These are phyloP conservation scores for Westerdykella ornata DNA, from an alignment of 2,329 filamentous ascomycete genomes.

Conservation along the genomic window DNA sequence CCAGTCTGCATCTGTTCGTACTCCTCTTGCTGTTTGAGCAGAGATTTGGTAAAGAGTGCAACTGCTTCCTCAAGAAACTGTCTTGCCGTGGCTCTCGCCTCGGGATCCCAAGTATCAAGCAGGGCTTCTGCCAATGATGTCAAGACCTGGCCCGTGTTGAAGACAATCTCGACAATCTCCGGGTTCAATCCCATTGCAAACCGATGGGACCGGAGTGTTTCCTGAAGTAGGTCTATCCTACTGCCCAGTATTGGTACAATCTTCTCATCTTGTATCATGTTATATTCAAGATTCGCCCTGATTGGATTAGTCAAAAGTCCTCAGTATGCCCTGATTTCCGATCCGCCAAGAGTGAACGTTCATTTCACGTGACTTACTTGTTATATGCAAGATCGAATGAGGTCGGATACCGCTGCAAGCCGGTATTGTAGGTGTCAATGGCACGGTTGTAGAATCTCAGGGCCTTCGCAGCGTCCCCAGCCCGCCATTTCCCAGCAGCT, in stretches of 20 bases:
- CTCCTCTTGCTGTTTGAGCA: constrained; percentile 42
- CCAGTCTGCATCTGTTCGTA: constrained; percentile 37
- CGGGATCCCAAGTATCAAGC: constrained; percentile 46
- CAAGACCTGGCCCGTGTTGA: constrained; percentile 65
- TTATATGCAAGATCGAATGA: constrained; percentile 70
- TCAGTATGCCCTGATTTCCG: not conserved
- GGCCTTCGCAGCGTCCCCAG: constrained; percentile 61
- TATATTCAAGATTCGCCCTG: constrained; percentile 62
- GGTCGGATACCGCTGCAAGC: constrained; percentile 52
- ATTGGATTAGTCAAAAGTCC: not conserved
- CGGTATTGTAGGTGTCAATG: constrained; percentile 59
- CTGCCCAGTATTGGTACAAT: constrained; percentile 54
- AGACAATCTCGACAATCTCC: constrained; percentile 60
- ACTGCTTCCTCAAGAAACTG: constrained; percentile 55
- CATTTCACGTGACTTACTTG: constrained; percentile 46
- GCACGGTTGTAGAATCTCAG: constrained; percentile 57
- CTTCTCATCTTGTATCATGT: constrained; percentile 60
- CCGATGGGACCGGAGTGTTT: constrained; percentile 58
- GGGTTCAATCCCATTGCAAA: constrained; percentile 54
- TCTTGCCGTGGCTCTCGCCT: constrained; percentile 43
- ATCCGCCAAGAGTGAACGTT: no score
- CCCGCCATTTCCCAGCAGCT: constrained; percentile 67
- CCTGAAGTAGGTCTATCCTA: constrained; percentile 50
- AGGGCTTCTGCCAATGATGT: constrained; percentile 58
- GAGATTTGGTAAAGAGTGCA: constrained; percentile 51